Percentiles rank a stretch among this genome's conserved stretches.
These are phyloP conservation scores for Uronychia binucleata DNA, from an alignment of 73 alveolate genomes.

Conservation along the genomic window DNA sequence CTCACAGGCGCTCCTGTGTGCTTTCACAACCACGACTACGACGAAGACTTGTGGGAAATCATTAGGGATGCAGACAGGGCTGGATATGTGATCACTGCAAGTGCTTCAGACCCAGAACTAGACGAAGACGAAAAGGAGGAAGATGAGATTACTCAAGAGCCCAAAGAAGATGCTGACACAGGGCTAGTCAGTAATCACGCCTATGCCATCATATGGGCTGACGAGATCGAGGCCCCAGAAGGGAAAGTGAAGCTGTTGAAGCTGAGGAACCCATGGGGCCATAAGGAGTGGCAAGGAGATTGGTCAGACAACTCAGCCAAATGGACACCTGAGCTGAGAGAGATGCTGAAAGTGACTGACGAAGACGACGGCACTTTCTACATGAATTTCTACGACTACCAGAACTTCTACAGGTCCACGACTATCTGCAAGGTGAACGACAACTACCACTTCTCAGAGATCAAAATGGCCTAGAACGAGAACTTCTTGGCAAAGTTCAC, in stretches of 20 bases:
- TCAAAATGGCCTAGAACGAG: neutral
- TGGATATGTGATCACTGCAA: conserved; percentile 82
- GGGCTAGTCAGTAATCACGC: conserved; percentile 96
- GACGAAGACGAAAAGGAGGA: neutral
- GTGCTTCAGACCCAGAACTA: conserved; percentile 55
- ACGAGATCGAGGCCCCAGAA: conserved; percentile 71
- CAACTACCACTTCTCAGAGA: neutral
- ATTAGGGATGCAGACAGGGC: conserved; percentile 71
- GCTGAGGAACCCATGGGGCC: conserved; percentile 98
- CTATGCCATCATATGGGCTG: conserved; percentile 84
- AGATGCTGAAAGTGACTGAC: conserved; percentile 70
- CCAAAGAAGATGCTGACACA: conserved; percentile 63
- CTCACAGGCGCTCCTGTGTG: conserved; percentile 97
- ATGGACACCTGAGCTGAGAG: conserved; percentile 93
- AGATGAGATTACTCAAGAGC: conserved; percentile 16
- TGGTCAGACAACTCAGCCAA: conserved; percentile 92
- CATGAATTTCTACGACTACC: conserved; percentile 72
- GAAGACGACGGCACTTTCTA: conserved; percentile 92
- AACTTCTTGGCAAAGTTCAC: neutral
- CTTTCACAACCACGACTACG: conserved; percentile 69
- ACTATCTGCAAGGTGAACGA: conserved; percentile 58
- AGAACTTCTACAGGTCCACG: conserved; percentile 57
- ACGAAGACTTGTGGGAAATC: conserved; percentile 73
- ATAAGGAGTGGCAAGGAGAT: conserved; percentile 94
- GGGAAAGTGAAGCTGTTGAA: conserved; percentile 72